Evolutionary conservation across 306 rosid genomes (phyloP).

Genomic region (Dicorynia guianensis): DNA sequence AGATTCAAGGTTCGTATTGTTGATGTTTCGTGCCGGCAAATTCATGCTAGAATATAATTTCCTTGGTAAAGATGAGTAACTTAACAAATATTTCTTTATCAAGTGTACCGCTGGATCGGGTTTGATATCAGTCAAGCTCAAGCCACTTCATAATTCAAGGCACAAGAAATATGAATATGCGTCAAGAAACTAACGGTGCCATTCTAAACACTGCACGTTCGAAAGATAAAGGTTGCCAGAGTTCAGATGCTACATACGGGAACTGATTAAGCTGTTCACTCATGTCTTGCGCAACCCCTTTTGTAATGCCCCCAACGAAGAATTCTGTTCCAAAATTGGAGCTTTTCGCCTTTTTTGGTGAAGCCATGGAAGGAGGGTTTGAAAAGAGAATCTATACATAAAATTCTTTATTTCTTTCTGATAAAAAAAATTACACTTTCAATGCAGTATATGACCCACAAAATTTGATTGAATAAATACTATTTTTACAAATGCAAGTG

Average conservation of each 20-base stretch:
- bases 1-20: too few species aligned
- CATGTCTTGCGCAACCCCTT: background rate
- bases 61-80: too few species aligned
- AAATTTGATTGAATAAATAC: conserved; percentile 46
- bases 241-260: background rate
- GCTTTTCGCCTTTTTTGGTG: background rate
- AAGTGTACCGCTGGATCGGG: too few species aligned
- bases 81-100: too few species aligned
- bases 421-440: conserved; percentile 52
- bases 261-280: background rate
- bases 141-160: too few species aligned
- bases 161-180: too few species aligned
- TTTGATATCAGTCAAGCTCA: too few species aligned
- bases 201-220: background rate
- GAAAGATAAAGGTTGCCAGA: background rate
- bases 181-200: too few species aligned
- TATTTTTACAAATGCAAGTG: conserved; percentile 52
- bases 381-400: background rate
- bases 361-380: background rate
- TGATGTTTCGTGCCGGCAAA: too few species aligned
- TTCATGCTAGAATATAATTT: too few species aligned
- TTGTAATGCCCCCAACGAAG: background rate
- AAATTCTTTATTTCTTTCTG: conserved; percentile 32
- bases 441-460: conserved; percentile 50
- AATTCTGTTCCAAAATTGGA: background rate